Conservation (phyloP, 306 rosid species). For the Sicyos baderoa region DNA sequence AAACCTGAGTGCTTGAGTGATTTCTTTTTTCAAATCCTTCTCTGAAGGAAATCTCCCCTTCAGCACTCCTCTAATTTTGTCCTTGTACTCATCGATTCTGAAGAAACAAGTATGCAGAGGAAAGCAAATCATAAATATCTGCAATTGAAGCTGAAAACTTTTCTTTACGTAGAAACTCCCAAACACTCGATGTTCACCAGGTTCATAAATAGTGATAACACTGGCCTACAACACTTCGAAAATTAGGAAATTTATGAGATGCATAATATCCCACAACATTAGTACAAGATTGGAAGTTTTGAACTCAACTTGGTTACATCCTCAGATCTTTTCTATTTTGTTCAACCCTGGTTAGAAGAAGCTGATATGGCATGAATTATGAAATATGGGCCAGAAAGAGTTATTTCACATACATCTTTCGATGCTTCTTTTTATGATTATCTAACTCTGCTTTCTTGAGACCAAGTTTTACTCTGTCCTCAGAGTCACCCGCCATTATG, state of each 20-base stretch:
- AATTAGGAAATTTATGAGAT: conserved; percentile 1
- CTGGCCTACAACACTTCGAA: conserved; percentile 1
- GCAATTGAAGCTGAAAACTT: conserved; percentile 18
- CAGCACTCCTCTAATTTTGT: conserved; percentile 66
- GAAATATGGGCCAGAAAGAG: conserved; percentile 16
- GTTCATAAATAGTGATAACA: neutral
- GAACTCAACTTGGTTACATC: conserved; percentile 5
- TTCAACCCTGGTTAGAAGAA: conserved; percentile 7
- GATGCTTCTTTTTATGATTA: conserved; percentile 54
- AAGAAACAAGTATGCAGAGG: conserved; percentile 22
- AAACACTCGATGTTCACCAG: conserved; percentile 1
- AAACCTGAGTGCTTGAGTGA: conserved; percentile 62
- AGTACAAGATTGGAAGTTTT: conserved; percentile 9
- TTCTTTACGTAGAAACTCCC: conserved; percentile 12
- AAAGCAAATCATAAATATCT: conserved; percentile 19
- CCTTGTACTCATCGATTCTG: conserved; percentile 72
- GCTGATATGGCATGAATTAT: neutral
- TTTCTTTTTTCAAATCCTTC: conserved; percentile 78
- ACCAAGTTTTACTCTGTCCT: conserved; percentile 60
- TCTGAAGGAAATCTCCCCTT: conserved; percentile 85
- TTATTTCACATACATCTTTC: conserved; percentile 47
- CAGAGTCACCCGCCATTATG: conserved; percentile 56
- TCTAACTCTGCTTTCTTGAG: conserved; percentile 48
- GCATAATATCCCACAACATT: neutral
- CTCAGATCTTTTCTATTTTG: neutral